These are phyloP conservation scores for Avicennia marina DNA, from an alignment of 257 asterid genomes.

Conservation along the genomic window DNA sequence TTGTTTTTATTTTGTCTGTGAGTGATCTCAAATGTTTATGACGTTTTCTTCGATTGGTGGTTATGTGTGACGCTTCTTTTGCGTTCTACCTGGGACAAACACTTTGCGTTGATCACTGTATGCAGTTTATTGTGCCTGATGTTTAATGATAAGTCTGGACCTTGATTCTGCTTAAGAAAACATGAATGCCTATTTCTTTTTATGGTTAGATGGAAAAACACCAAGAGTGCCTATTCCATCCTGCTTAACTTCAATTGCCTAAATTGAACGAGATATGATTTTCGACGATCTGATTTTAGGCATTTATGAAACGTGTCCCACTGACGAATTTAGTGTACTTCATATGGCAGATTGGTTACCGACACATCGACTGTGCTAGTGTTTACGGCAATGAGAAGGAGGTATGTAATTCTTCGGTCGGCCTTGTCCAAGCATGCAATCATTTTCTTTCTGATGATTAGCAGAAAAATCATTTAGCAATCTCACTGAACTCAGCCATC, in stretches of 20 bases:
- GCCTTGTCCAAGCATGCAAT: neutral
- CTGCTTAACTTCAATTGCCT: no score
- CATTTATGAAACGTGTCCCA: no score
- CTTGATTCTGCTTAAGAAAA: no score
- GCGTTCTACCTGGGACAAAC: no score
- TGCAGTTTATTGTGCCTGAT: neutral
- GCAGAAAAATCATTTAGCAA: neutral
- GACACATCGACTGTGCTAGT: slow-evolving; percentile 41
- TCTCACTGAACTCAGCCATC: no score
- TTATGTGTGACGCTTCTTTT: neutral
- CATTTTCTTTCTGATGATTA: neutral
- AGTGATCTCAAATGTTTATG: neutral
- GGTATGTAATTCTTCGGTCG: slow-evolving; percentile 3
- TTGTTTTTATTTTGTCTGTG: neutral
- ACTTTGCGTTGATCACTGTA: neutral
- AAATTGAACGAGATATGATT: no score
- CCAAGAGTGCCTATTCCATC: no score
- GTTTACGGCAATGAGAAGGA: slow-evolving; percentile 32
- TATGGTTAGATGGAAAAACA: no score
- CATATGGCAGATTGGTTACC: slow-evolving; percentile 28
- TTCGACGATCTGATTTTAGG: no score
- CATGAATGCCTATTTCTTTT: no score
- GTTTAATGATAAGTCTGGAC: no score
- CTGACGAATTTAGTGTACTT: neutral
- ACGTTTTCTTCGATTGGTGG: neutral